These are phyloP conservation scores for Aspergillus conjunctus DNA, from an alignment of 495 filamentous ascomycete species.

Conservation along the genomic window DNA sequence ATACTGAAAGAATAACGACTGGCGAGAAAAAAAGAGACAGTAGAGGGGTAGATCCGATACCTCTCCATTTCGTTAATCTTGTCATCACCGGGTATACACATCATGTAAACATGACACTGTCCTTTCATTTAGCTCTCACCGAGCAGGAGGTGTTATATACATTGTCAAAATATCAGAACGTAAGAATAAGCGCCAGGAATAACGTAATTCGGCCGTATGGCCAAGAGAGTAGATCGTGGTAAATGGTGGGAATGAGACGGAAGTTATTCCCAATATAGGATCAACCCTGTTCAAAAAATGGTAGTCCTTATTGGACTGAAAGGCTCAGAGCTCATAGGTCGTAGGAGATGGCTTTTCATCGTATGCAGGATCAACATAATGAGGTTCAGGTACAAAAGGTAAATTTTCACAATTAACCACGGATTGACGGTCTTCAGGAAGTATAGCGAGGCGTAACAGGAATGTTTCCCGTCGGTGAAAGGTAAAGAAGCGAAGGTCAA, in stretches of 20 bases:
- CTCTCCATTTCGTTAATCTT: background rate
- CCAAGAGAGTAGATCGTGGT: background rate
- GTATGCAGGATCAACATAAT: too few relatives aligned
- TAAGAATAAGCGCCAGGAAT: background rate
- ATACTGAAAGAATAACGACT: background rate
- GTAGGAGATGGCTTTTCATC: too few relatives aligned
- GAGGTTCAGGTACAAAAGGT: too few relatives aligned
- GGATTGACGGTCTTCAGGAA: too few relatives aligned
- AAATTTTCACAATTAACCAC: too few relatives aligned
- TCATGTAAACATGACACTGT: background rate
- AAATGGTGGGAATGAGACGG: background rate
- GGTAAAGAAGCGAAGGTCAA: background rate
- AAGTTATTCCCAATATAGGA: background rate
- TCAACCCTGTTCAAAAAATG: too few relatives aligned
- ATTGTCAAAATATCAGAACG: background rate
- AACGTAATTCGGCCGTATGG: background rate
- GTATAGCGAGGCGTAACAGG: background rate
- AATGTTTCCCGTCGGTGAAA: background rate
- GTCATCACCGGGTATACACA: constrained; percentile 10
- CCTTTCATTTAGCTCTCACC: background rate
- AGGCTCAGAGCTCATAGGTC: too few relatives aligned
- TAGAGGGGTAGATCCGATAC: background rate
- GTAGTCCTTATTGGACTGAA: too few relatives aligned
- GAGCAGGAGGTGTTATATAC: background rate
- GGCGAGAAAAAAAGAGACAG: background rate